A percentile compares a stretch with the other conserved stretches of the same genome.
Evolutionary conservation across 306 rosid species (phyloP).

Genomic region (Dryas alaskensis): DNA sequence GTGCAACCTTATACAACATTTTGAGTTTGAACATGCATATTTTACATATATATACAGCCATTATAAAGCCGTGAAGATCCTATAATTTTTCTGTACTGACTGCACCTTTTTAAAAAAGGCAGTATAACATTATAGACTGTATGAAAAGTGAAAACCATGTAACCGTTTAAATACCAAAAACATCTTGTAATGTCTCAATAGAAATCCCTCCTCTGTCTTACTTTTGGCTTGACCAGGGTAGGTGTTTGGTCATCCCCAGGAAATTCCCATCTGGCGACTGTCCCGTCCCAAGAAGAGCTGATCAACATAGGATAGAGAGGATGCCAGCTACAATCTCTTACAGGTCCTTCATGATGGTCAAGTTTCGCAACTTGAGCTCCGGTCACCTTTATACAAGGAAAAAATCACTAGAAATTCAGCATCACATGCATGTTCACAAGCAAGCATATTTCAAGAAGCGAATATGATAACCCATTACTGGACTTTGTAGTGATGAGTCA

Average conservation of each 20-base stretch:
- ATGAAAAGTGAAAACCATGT: not conserved
- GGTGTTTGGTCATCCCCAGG: slow-evolving; percentile 50
- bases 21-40: not conserved
- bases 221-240: not conserved
- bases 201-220: not conserved
- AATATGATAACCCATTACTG: not conserved
- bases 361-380: slow-evolving; percentile 84
- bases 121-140: not conserved
- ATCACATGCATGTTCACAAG: not conserved
- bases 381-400: slow-evolving; percentile 46
- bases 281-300: slow-evolving; percentile 98
- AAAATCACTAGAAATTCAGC: slow-evolving; percentile 2
- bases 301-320: slow-evolving; percentile 69
- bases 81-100: not conserved
- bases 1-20: not conserved
- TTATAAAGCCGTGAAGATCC: not conserved
- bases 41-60: not conserved
- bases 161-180: not conserved
- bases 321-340: slow-evolving; percentile 97
- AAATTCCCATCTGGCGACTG: slow-evolving; percentile 76
- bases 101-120: not conserved
- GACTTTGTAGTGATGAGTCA: not conserved
- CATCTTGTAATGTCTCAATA: not conserved
- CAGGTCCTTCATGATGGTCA: slow-evolving; percentile 81
- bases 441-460: not conserved